Percentiles rank a stretch among this genome's conserved stretches.
Conservation (phyloP, 306 rosid species). For the Acacia acuminata region DNA sequence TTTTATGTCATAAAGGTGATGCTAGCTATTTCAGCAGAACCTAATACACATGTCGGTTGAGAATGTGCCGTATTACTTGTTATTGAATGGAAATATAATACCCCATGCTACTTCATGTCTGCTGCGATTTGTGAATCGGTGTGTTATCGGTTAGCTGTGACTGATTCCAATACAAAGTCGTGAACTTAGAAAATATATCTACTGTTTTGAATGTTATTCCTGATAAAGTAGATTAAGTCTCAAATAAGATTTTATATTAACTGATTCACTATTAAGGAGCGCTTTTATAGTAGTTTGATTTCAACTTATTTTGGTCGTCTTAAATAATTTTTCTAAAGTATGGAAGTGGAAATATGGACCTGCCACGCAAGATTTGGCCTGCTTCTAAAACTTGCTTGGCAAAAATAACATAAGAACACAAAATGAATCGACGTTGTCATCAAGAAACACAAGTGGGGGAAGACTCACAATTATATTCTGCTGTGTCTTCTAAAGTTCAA, state of each 20-base stretch:
- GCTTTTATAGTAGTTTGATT: background rate
- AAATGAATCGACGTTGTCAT: no score
- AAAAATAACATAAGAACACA: constrained; percentile 5
- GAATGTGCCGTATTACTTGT: background rate
- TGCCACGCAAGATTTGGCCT: background rate
- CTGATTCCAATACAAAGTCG: background rate
- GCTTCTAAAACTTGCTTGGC: background rate
- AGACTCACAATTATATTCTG: background rate
- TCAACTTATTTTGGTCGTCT: background rate
- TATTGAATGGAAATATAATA: background rate
- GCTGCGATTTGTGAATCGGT: background rate
- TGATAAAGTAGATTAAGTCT: constrained; percentile 6
- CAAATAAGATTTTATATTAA: background rate
- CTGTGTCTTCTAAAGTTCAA: background rate
- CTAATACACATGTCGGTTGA: background rate
- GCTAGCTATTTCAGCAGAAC: constrained; percentile 4
- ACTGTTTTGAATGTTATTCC: background rate
- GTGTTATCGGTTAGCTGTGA: background rate
- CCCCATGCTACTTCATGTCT: background rate
- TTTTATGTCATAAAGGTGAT: constrained; percentile 12
- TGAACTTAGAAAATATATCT: background rate
- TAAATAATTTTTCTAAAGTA: background rate
- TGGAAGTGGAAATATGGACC: background rate
- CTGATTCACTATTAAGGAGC: background rate
- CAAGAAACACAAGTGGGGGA: background rate